Evolutionary conservation across 2,329 filamentous ascomycete genomes (phyloP).

Genomic region (Pseudogymnoascus sp.): DNA sequence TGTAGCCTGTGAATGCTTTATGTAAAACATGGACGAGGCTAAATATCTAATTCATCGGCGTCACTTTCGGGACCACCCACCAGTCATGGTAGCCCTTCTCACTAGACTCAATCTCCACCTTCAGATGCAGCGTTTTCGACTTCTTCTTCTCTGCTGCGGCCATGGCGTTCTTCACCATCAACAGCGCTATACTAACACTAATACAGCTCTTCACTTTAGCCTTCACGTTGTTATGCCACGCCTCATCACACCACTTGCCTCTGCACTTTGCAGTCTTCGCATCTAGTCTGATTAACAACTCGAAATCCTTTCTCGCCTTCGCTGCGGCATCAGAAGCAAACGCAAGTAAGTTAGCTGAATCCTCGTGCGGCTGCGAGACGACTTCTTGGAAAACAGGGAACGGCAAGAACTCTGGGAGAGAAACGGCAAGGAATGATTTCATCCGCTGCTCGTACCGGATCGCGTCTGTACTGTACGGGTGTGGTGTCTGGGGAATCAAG

Average conservation of each 20-base stretch:
- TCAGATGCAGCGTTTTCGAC: slow-evolving; percentile 28
- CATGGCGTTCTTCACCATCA: slow-evolving; percentile 48
- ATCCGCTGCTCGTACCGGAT: slow-evolving; percentile 60
- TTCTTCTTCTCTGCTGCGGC: slow-evolving; percentile 26
- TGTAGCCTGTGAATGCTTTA: not conserved
- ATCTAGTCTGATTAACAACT: slow-evolving; percentile 44
- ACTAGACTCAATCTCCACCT: slow-evolving; percentile 42
- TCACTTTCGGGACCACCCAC: slow-evolving; percentile 50
- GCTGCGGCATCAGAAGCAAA: slow-evolving; percentile 27
- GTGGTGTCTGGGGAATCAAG: slow-evolving; percentile 31
- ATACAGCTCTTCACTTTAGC: slow-evolving; percentile 62
- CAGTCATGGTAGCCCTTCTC: slow-evolving; percentile 52
- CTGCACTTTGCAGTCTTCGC: slow-evolving; percentile 45
- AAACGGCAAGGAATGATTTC: slow-evolving; percentile 57
- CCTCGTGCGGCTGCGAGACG: slow-evolving; percentile 34
- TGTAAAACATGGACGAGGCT: not conserved
- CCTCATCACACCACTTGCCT: slow-evolving; percentile 41
- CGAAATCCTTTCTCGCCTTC: slow-evolving; percentile 43
- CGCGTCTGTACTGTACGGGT: slow-evolving; percentile 47
- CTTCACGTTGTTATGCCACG: slow-evolving; percentile 53
- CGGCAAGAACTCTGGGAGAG: slow-evolving; percentile 47
- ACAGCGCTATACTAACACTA: slow-evolving; percentile 55
- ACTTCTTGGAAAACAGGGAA: slow-evolving; percentile 42
- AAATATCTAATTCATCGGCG: slow-evolving; percentile 8
- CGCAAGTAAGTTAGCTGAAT: slow-evolving; percentile 25